phyloP scores from a whole-genome alignment of 345 rosid species.

The Trapa bicornis region DNA sequence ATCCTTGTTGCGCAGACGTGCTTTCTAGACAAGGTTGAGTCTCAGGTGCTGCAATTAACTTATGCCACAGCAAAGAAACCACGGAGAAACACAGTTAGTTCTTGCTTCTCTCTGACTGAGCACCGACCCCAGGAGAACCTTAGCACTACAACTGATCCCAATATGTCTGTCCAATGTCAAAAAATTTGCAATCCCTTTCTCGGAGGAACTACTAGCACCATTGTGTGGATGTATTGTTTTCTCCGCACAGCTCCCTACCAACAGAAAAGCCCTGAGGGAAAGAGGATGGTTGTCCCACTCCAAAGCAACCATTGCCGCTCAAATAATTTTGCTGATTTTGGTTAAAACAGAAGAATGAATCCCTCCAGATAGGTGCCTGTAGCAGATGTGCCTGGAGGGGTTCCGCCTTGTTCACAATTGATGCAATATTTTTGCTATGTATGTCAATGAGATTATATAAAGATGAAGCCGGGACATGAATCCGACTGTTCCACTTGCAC shows the following conservation, averaged over 20 bases:
- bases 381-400: conserved; percentile 65
- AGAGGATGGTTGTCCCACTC: conserved; percentile 31
- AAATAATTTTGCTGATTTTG: conserved; percentile 32
- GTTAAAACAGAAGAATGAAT: conserved; percentile 24
- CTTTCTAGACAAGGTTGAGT: conserved; percentile 81
- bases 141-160: conserved; percentile 75
- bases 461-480: conserved; percentile 66
- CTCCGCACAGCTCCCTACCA: conserved; percentile 32
- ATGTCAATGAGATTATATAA: conserved; percentile 84
- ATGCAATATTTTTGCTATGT: conserved; percentile 86
- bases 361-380: conserved; percentile 55
- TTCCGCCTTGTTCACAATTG: conserved; percentile 86
- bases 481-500: conserved; percentile 87
- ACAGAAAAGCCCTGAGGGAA: conserved; percentile 24
- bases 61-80: conserved; percentile 90
- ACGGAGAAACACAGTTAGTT: conserved; percentile 89
- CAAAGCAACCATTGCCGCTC: conserved; percentile 38
- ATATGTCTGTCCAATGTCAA: conserved; percentile 81
- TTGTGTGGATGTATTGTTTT: conserved; percentile 25
- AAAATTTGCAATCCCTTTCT: conserved; percentile 72
- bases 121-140: conserved; percentile 69
- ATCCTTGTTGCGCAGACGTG: conserved; percentile 99
- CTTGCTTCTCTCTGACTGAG: conserved; percentile 86
- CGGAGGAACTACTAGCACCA: conserved; percentile 37
- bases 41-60: conserved; percentile 80